phyloP scores from a whole-genome alignment of 306 rosid genomes.

The Herpetospermum pedunculosum region DNA sequence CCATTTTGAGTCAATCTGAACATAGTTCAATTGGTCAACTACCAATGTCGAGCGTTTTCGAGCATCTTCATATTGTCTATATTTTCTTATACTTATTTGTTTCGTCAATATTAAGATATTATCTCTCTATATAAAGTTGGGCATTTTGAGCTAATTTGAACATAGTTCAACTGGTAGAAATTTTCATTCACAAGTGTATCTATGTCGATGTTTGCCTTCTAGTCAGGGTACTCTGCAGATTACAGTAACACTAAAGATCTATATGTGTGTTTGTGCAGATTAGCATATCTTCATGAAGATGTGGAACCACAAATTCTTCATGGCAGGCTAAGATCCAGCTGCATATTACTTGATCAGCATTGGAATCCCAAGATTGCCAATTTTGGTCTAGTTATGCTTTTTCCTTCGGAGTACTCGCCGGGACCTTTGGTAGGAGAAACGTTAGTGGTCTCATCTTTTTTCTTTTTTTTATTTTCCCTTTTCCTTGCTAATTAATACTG shows the following conservation, averaged over 20 bases:
- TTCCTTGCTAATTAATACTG: neutral
- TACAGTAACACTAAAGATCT: neutral
- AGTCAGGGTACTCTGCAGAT: neutral
- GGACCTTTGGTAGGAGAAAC: conserved; percentile 23
- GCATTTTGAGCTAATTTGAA: neutral
- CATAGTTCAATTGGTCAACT: no score
- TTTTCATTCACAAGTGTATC: neutral
- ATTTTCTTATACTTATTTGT: no score
- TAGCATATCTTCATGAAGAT: conserved; percentile 61
- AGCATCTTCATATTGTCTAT: no score
- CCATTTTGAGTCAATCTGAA: no score
- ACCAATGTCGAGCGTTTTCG: no score
- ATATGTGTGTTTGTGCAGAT: conserved; percentile 25
- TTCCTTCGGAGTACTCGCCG: conserved; percentile 13
- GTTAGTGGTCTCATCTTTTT: conserved; percentile 19
- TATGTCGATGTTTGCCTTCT: neutral
- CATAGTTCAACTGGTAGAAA: neutral
- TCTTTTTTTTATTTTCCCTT: conserved; percentile 10
- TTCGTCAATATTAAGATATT: no score
- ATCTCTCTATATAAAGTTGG: neutral
- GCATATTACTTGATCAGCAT: conserved; percentile 40
- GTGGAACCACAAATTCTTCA: conserved; percentile 47
- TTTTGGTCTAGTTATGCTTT: conserved; percentile 39
- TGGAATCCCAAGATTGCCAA: conserved; percentile 52
- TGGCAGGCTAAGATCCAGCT: conserved; percentile 36